Base-by-base conservation (phyloP, 1,284 basidiomycete species). In the Boletus nobilissimus region DNA sequence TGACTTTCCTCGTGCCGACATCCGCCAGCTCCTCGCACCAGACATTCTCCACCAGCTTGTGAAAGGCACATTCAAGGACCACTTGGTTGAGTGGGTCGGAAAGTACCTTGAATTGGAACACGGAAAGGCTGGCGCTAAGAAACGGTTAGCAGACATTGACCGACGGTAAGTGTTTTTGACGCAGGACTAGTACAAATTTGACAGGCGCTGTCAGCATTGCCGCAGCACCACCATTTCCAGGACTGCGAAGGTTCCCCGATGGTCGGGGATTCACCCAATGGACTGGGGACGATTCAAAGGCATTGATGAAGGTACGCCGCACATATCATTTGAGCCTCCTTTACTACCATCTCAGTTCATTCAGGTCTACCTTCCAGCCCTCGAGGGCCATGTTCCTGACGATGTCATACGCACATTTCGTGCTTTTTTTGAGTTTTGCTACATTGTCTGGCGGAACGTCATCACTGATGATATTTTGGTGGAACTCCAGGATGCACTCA, bases 231-330 rank as follows among this genome's bases (percentile, higher is more conserved):
- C 48, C 48, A 13, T 82, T 81, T 70, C 29, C 80, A 13, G 74
- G 81, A 0, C 65, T 78, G 14, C 11, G 65, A 24, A n/a, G 71
- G n/a, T 82, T 82, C 19, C 77, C 76, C 0, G n/a, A 81, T 18
- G 74, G 80, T 10, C 72, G 13, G 3, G 70, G 72, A 3, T 81
- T 81, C 48, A 70, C 9, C 2, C 79, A 81, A 32, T 81, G 81
- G 77, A 81, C 77, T 0, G 68, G 81, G 1, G 39, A 81, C 64
- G 66, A 81, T 40, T 81, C 75, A 18, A 80, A 81, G 57, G 81
- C 76, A 13, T 38, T 79, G 14, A 81, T 81, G 75, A 80, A 80
- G 54, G 77, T 51, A 36, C 1, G 14, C 22, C 0, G 3, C 51
- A 54, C 10, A 8, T 24, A 46, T 43, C 16, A 65, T 65, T n/a